Evolutionary conservation across 345 rosid species (phyloP), one percentile per base, ranked within the genome.

Genomic region (Theobroma cacao): DNA sequence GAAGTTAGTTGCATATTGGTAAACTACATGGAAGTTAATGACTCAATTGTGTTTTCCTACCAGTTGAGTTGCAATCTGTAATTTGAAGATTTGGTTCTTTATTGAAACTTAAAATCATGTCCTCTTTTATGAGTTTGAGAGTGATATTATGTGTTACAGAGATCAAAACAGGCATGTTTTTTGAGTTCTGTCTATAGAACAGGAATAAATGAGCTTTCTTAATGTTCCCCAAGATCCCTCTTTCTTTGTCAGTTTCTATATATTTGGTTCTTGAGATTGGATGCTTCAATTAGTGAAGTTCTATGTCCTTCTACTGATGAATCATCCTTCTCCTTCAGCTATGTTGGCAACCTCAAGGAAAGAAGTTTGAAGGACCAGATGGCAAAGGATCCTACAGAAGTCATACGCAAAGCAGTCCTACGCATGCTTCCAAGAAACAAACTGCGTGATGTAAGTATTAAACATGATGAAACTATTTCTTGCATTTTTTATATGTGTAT

Each of bases 401-500:
- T 91, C 82, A 90, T 97, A 43, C 98, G 98, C 74, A 97, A 97
- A 86, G 98, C 99, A 80, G 94, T 96, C 75, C 76, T 93, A 34
- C 98, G 98, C 50, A 97, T 94, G 99, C 98, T 97, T 80, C 99
- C 98, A 8, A 91, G 91, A 81, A 96, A 96, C 87, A 96, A 94
- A 84, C 76, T 96, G 80, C 95, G 98, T 67, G 94, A 94, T 87
- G 98, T 94, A 76, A 86, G 98, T 78, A n/a, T 72, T 30, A 45
- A n/a, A 66, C 61, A 31, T 30, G 48, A 30, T 41, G 24, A 18
- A 15, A 34, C 30, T 52, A 65, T 15, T 38, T 34, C 9, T n/a
- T 5, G 18, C 48, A 17, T 59, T 28, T 53, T 36, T 41, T 3
- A 22, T 7, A 41, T 72, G 36, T 30, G 26, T 45, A 53, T 45